Base-by-base conservation (phyloP, 2,329 filamentous ascomycete genomes). In the Trichoderma afroharzianum region DNA sequence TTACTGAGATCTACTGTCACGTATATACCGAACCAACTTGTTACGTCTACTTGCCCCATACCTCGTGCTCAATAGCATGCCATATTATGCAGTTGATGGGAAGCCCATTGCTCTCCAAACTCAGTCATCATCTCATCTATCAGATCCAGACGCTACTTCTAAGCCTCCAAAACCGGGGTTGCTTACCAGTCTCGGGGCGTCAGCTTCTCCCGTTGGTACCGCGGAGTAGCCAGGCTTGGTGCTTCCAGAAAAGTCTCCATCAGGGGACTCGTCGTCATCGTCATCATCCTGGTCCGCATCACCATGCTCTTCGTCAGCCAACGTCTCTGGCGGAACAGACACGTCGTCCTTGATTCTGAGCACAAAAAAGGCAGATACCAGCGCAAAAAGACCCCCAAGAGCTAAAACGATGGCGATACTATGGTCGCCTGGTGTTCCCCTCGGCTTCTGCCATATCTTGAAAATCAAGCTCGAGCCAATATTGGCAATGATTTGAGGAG, bases 401-500 rank as follows among this genome's bases (percentile, higher is more conserved):
- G 95, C 89, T 76, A 98, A 83, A 55, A 97, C 94, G 84, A 95
- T 93, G 18, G 91, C 91, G 63, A 98, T 93, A 80, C 93, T 97
- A 74, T 92, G 90, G 82, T 98, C 95, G 39, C 94, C 95, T 0
- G 93, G 92, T 5, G 87, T 88, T 5, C 94, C 95, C 74, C 95
- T 88, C 0, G 93, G 94, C 81, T 97, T 97, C 83, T 98, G 95
- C 77, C 95, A 88, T 53, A 91, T 83, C 78, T 90, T 91, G 84
- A 98, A 98, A 73, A 98, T 92, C 72, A 92, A 84, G 78, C 92
- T 94, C 72, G 93, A 95, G 28, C 92, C 90, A 32, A 98, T 83
- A 6, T 94, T 98, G 12, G 95, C 94, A 69, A 98, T 87, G 73
- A 98, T 95, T 79, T 98, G 95, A 1, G 95, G 95, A 6, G 94